Evolutionary conservation across 306 rosid species (phyloP).

Genomic region (Canavalia gladiata): DNA sequence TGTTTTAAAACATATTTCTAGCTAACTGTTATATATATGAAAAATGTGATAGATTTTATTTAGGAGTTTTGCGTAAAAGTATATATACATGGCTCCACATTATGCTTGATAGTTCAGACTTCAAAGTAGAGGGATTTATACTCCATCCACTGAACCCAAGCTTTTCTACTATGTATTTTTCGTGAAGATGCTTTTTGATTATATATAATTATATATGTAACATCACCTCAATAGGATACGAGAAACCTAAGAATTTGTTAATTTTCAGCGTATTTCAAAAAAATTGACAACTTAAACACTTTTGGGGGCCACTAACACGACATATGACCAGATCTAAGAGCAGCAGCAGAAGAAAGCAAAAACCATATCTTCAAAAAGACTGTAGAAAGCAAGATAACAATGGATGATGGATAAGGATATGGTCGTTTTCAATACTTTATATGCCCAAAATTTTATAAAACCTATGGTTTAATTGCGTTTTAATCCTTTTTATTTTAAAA

Average conservation of each 20-base stretch:
- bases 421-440: conserved; percentile 44
- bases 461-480: too few species aligned
- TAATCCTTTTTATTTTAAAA: too few species aligned
- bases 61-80: conserved; percentile 46
- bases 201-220: conserved; percentile 10
- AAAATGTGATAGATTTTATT: conserved; percentile 31
- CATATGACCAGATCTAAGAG: conserved; percentile 15
- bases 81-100: not conserved
- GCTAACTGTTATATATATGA: not conserved
- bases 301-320: conserved; percentile 39
- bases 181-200: not conserved
- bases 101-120: conserved; percentile 35
- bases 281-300: conserved; percentile 38
- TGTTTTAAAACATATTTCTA: not conserved
- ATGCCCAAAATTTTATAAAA: too few species aligned
- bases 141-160: conserved; percentile 49
- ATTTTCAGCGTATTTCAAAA: conserved; percentile 34
- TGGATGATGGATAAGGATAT: conserved; percentile 57
- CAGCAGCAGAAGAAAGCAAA: conserved; percentile 12
- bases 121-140: conserved; percentile 44
- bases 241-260: conserved; percentile 15
- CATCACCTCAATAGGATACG: conserved; percentile 37
- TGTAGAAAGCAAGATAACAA: conserved; percentile 22
- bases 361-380: conserved; percentile 38
- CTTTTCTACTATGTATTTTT: conserved; percentile 18